phyloP scores from a whole-genome alignment of 768 basidiomycete genomes.

The Lactarius akahatsu region DNA sequence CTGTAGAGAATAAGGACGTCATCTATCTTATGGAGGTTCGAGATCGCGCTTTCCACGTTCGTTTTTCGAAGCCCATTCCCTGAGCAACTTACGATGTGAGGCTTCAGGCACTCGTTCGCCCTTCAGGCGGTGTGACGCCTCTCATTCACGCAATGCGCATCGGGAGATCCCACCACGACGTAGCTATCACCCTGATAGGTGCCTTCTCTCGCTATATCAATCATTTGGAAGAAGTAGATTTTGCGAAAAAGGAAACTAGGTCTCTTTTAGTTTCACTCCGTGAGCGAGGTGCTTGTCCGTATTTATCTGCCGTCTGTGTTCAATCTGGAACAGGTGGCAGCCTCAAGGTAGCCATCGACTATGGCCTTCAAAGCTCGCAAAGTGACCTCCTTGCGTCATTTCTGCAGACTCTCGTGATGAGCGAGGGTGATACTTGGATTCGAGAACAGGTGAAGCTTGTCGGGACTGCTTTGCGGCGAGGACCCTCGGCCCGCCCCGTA shows the following conservation, averaged over 20 bases:
- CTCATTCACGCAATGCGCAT: slow-evolving; percentile 89
- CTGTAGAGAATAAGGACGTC: slow-evolving; percentile 83
- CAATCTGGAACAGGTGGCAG: slow-evolving; percentile 55
- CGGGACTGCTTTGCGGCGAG: slow-evolving; percentile 65
- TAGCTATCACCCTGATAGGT: slow-evolving; percentile 84
- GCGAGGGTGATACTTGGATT: slow-evolving; percentile 93
- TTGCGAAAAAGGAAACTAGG: slow-evolving; percentile 64
- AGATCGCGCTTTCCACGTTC: slow-evolving; percentile 75
- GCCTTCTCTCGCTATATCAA: slow-evolving; percentile 93
- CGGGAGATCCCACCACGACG: slow-evolving; percentile 70
- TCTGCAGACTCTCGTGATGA: slow-evolving; percentile 94
- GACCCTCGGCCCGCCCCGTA: slow-evolving; percentile 72
- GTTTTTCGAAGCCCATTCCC: slow-evolving; percentile 33
- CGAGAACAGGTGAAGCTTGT: slow-evolving; percentile 64
- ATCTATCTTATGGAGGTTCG: slow-evolving; percentile 81
- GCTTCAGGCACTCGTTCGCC: slow-evolving; percentile 70
- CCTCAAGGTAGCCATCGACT: slow-evolving; percentile 90
- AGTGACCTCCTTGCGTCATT: slow-evolving; percentile 88
- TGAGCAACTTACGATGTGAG: slow-evolving; percentile 6
- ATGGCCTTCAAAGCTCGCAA: slow-evolving; percentile 76
- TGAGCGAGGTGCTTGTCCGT: slow-evolving; percentile 38
- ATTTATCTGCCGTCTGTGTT: neutral
- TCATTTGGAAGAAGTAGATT: slow-evolving; percentile 77
- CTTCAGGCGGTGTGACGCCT: slow-evolving; percentile 82
- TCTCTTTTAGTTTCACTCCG: slow-evolving; percentile 75